These are phyloP conservation scores for Daldinia bambusicola DNA, from an alignment of 495 filamentous ascomycete species.

Conservation along the genomic window DNA sequence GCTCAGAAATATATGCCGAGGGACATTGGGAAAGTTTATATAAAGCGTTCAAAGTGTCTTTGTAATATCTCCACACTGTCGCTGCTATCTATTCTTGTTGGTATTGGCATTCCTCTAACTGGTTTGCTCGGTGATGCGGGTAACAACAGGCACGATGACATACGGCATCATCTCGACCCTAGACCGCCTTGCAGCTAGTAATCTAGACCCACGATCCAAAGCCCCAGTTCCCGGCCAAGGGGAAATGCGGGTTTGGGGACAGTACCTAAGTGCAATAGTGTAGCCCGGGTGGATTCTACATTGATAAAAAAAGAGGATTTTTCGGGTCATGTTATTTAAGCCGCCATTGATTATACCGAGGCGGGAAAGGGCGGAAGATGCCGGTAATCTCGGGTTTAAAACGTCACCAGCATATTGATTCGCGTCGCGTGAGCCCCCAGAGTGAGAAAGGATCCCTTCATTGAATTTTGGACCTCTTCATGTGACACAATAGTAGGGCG, in stretches of 20 bases:
- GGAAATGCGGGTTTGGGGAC: slow-evolving; percentile 38
- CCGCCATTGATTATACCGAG: slow-evolving; percentile 41
- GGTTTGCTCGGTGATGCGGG: slow-evolving; percentile 42
- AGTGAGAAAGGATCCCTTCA: background rate
- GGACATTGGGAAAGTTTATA: slow-evolving; percentile 27
- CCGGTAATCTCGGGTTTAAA: slow-evolving; percentile 43
- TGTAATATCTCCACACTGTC: slow-evolving; percentile 22
- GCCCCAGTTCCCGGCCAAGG: slow-evolving; percentile 38
- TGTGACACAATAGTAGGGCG: slow-evolving; percentile 21
- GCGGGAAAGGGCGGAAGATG: slow-evolving; percentile 40
- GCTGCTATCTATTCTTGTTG: background rate
- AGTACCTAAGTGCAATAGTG: background rate
- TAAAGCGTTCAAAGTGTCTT: slow-evolving; percentile 19
- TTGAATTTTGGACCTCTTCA: slow-evolving; percentile 26
- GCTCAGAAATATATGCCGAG: slow-evolving; percentile 38
- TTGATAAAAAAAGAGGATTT: slow-evolving; percentile 49
- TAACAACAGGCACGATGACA: slow-evolving; percentile 41
- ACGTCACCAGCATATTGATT: slow-evolving; percentile 24
- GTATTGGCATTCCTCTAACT: slow-evolving; percentile 9
- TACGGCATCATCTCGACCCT: slow-evolving; percentile 40
- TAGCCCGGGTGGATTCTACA: slow-evolving; percentile 6
- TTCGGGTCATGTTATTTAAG: slow-evolving; percentile 43
- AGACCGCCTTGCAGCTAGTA: slow-evolving; percentile 4
- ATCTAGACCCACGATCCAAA: slow-evolving; percentile 32
- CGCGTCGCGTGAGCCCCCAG: slow-evolving; percentile 25